Conservation (phyloP, 768 basidiomycete species). For the Mycena indigotica region DNA sequence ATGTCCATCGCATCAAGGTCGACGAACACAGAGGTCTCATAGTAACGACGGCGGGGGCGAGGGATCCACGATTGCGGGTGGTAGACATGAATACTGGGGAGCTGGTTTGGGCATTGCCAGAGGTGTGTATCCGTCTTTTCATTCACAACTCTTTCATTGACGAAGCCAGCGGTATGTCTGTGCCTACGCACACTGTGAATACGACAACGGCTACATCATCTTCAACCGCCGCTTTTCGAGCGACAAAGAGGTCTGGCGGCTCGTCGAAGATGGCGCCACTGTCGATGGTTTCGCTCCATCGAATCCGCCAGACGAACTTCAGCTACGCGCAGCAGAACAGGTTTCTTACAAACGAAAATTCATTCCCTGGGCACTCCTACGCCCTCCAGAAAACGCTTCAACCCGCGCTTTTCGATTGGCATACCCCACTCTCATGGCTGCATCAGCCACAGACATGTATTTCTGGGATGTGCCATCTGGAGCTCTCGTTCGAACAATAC, state of each 20-base stretch:
- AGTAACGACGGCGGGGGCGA: constrained; percentile 50
- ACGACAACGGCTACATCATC: constrained; percentile 67
- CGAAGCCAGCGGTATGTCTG: constrained; percentile 53
- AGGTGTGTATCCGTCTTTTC: constrained; percentile 37
- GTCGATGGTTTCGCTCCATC: constrained; percentile 21
- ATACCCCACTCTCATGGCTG: constrained; percentile 64
- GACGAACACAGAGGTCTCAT: constrained; percentile 64
- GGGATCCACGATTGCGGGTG: constrained; percentile 59
- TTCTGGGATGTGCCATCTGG: constrained; percentile 66
- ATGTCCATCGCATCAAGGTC: constrained; percentile 75
- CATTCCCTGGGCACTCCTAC: constrained; percentile 55
- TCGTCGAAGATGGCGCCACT: constrained; percentile 34
- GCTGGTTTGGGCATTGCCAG: constrained; percentile 62
- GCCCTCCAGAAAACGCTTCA: constrained; percentile 42
- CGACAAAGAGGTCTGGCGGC: constrained; percentile 74
- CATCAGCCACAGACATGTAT: constrained; percentile 46
- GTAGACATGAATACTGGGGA: constrained; percentile 51
- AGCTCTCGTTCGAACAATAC: constrained; percentile 48
- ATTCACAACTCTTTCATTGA: constrained; percentile 14
- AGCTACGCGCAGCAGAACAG: constrained; percentile 14
- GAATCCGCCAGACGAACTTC: constrained; percentile 37
- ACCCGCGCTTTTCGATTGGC: constrained; percentile 65
- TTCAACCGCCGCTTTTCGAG: constrained; percentile 58
- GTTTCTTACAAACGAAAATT: constrained; percentile 51
- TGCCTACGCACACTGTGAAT: constrained; percentile 70